Percentiles rank a stretch among this genome's conserved stretches.
phyloP scores from a whole-genome alignment of 2,329 filamentous ascomycete genomes.

The Ophiostoma montium region DNA sequence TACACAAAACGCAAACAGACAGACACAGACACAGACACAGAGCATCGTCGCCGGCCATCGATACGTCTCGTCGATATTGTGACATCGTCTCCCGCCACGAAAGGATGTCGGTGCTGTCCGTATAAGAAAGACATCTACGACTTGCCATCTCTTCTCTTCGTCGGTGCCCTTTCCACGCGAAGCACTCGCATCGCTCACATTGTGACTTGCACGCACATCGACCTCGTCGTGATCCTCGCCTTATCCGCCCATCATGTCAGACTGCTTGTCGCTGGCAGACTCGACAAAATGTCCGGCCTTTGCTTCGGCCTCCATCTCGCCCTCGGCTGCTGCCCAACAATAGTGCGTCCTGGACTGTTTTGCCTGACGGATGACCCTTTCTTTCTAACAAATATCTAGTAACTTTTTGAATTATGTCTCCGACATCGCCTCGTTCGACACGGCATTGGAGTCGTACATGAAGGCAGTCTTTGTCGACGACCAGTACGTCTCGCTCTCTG shows the following conservation, averaged over 20 bases:
- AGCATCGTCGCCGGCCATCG: not conserved
- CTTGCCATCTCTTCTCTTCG: no score
- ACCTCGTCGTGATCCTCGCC: not conserved
- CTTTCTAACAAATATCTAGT: slow-evolving; percentile 30
- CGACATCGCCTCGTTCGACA: slow-evolving; percentile 62
- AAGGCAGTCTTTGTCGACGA: slow-evolving; percentile 57
- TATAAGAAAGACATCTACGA: not conserved
- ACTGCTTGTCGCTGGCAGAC: slow-evolving; percentile 53
- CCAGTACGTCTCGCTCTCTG: slow-evolving; percentile 44
- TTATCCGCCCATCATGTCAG: slow-evolving; percentile 16
- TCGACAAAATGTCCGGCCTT: slow-evolving; percentile 64
- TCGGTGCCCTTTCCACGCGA: not conserved
- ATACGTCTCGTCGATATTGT: not conserved
- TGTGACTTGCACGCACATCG: not conserved
- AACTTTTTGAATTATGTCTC: slow-evolving; percentile 77
- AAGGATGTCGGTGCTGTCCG: no score
- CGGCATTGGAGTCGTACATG: slow-evolving; percentile 58
- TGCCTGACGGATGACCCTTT: no score
- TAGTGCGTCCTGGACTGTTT: slow-evolving; percentile 20
- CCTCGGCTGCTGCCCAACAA: slow-evolving; percentile 16
- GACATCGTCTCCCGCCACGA: not conserved
- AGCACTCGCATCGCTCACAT: not conserved
- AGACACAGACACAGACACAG: no score
- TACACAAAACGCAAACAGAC: no score
- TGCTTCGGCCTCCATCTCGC: slow-evolving; percentile 54